Evolutionary conservation across 2,329 filamentous ascomycete genomes (phyloP).

Genomic region (Aspergillus aculeatus): DNA sequence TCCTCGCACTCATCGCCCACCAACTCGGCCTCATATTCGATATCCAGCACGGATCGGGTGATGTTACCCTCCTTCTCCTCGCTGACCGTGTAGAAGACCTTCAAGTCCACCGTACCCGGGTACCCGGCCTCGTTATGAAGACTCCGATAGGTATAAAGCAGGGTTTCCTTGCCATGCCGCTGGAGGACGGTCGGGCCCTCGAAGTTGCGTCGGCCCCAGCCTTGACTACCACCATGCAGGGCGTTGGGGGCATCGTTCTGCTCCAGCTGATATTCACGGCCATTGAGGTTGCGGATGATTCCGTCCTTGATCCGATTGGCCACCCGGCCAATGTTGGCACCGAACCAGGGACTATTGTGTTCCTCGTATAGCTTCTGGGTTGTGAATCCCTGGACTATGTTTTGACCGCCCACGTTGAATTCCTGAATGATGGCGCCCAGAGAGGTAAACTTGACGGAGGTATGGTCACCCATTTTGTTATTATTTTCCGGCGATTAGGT

Average conservation of each 20-base stretch:
- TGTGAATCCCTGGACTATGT: conserved; percentile 87
- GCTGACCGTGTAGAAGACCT: conserved; percentile 74
- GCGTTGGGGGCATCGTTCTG: conserved; percentile 77
- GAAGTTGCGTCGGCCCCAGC: conserved; percentile 56
- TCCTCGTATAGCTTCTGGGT: conserved; percentile 70
- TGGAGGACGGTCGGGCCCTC: conserved; percentile 57
- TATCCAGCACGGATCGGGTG: conserved; percentile 69
- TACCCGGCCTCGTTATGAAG: conserved; percentile 85
- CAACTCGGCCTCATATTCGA: conserved; percentile 87
- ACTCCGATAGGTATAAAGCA: conserved; percentile 66
- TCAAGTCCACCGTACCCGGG: conserved; percentile 77
- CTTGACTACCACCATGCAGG: conserved; percentile 68
- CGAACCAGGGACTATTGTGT: conserved; percentile 79
- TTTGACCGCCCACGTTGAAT: conserved; percentile 71
- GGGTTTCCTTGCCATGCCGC: conserved; percentile 61
- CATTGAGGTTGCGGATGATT: conserved; percentile 70
- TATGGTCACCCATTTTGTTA: conserved; percentile 12
- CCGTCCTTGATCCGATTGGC: conserved; percentile 78
- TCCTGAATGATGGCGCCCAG: conserved; percentile 58
- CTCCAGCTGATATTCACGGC: conserved; percentile 65
- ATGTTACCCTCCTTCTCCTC: conserved; percentile 61
- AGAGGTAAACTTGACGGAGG: conserved; percentile 40
- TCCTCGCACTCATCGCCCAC: conserved; percentile 75
- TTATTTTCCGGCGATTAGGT: neutral
- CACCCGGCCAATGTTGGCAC: conserved; percentile 83